Percentiles rank a stretch among this genome's conserved stretches.
These are phyloP conservation scores for Rubus idaeus DNA, from an alignment of 306 rosid genomes.

Conservation along the genomic window DNA sequence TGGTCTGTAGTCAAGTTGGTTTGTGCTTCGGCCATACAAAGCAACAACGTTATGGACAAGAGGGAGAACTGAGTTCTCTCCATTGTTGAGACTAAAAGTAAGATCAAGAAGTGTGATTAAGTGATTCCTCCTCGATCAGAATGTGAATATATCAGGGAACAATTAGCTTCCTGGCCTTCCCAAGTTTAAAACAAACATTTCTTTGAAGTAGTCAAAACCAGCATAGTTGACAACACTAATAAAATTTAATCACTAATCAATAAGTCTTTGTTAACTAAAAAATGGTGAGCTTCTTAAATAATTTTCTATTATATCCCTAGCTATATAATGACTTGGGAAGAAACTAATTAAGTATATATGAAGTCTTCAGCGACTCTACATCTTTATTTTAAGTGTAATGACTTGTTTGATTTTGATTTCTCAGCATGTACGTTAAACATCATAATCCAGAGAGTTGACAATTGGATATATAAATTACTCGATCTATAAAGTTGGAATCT, in stretches of 20 bases:
- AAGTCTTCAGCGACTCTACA: neutral
- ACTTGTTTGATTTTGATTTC: neutral
- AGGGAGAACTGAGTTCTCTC: neutral
- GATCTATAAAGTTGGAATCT: neutral
- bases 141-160: neutral
- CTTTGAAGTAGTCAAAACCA: neutral
- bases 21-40: too few species aligned
- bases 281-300: neutral
- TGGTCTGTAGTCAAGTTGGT: constrained; percentile 5
- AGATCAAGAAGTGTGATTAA: neutral
- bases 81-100: neutral
- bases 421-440: neutral
- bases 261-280: neutral
- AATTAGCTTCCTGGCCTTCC: neutral
- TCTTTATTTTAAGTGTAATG: neutral
- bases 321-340: neutral
- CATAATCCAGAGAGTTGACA: neutral
- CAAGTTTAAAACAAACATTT: neutral
- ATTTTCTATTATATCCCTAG: neutral
- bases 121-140: neutral
- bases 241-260: too few species aligned
- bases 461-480: neutral
- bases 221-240: neutral
- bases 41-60: neutral
- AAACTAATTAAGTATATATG: neutral